Conservation (phyloP, 2,329 filamentous ascomycete species). For the Epichloe aotearoae region DNA sequence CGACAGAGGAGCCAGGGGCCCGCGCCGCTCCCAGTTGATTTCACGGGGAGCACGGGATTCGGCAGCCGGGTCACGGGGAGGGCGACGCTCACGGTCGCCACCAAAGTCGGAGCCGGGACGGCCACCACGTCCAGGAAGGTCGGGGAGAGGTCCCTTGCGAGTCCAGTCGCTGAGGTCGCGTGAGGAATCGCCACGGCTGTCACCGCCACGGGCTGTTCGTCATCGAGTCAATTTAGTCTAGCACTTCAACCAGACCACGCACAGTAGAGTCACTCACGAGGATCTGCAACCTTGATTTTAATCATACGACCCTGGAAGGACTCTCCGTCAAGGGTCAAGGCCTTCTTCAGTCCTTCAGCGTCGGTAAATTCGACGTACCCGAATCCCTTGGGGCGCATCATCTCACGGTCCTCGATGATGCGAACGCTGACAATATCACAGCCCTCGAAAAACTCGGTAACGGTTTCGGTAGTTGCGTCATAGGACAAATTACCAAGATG, state of each 20-base stretch:
- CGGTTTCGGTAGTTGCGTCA: conserved; percentile 72
- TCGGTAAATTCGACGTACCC: conserved; percentile 91
- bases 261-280: conserved; percentile 51
- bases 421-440: conserved; percentile 84
- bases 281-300: conserved; percentile 90
- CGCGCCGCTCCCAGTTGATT: conserved; percentile 88
- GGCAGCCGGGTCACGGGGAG: conserved; percentile 46
- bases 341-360: conserved; percentile 82
- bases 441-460: conserved; percentile 72
- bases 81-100: conserved; percentile 38
- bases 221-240: neutral
- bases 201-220: conserved; percentile 66
- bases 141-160: conserved; percentile 78
- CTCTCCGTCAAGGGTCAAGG: conserved; percentile 67
- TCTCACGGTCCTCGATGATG: conserved; percentile 92
- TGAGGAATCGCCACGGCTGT: conserved; percentile 43
- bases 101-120: conserved; percentile 38
- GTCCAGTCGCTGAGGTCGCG: conserved; percentile 86
- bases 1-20: conserved; percentile 65
- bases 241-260: neutral
- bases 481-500: conserved; percentile 96
- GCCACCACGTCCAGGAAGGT: conserved; percentile 41
- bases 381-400: conserved; percentile 88
- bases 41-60: conserved; percentile 55
- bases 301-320: conserved; percentile 82